These are phyloP conservation scores for Sporothrix brasiliensis DNA, from an alignment of 2,329 filamentous ascomycete species.

Conservation along the genomic window DNA sequence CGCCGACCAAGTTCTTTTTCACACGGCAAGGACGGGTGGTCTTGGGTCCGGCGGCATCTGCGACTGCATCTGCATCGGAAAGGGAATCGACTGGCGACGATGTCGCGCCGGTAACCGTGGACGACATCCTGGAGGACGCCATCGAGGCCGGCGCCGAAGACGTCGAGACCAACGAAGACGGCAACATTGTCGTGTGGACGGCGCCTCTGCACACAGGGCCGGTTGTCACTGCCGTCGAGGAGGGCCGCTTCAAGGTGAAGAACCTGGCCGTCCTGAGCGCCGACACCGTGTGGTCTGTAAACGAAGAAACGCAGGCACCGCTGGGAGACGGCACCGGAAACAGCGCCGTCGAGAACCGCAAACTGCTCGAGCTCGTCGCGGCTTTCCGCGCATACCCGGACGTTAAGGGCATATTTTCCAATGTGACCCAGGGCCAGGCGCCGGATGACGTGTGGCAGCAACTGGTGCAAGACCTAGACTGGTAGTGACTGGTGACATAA, in stretches of 20 bases:
- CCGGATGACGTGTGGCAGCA: constrained; percentile 58
- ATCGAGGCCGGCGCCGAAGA: constrained; percentile 84
- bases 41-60: constrained; percentile 55
- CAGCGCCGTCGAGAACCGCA: constrained; percentile 57
- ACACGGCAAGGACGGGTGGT: constrained; percentile 74
- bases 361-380: constrained; percentile 63
- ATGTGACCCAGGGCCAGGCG: constrained; percentile 58
- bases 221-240: constrained; percentile 65
- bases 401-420: constrained; percentile 79
- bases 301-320: constrained; percentile 73
- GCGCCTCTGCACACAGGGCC: constrained; percentile 66
- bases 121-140: constrained; percentile 76
- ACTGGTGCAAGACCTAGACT: constrained; percentile 57
- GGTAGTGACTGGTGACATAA: constrained; percentile 36
- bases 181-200: constrained; percentile 70
- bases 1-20: constrained; percentile 83
- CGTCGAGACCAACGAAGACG: constrained; percentile 66
- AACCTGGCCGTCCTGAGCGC: constrained; percentile 67
- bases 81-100: constrained; percentile 68
- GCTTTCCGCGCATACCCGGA: constrained; percentile 67
- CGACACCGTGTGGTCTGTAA: constrained; percentile 84
- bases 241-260: constrained; percentile 52
- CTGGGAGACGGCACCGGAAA: constrained; percentile 59
- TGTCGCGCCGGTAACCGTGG: constrained; percentile 54
- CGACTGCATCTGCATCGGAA: constrained; percentile 43